Base-by-base conservation (phyloP, 2,329 filamentous ascomycete genomes). In the Pseudogymnoascus sp. region DNA sequence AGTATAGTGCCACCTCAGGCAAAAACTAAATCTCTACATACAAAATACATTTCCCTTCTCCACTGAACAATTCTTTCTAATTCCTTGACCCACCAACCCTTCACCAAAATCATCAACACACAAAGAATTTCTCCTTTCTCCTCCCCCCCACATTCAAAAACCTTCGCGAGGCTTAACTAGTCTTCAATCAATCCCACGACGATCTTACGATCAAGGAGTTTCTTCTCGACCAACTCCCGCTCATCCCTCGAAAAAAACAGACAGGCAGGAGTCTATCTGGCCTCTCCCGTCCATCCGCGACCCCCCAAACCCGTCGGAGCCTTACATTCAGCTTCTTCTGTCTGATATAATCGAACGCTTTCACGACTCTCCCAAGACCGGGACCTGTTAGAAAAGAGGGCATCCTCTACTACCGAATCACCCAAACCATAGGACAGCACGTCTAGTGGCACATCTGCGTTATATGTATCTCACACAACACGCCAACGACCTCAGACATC, bases 401-500 rank as follows among this genome's bases (percentile, higher is more conserved):
- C 60, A 55, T 55, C 60, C 38, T 63, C 63, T 68, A 68, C 67
- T 65, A 65, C 62, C 41, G 64, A 60, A 55, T 51, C 61, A 44
- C 63, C 41, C 33, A 65, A 66, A 67, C 72, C 69, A 71, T 64
- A 66, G 66, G 68, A 70, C 69, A 69, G 65, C 69, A 68, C 58
- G 69, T 70, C 64, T 65, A 70, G 65, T 63, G 68, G 72, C 69
- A 73, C 67, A 73, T 21, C 69, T 73, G 72, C 68, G 70, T 72
- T 74, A 70, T 73, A 74, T 74, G 72, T 74, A 74, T 74, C 71
- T 73, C 71, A 72, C 68, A 71, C 71, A 71, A 87, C 77, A 83
- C 75, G 85, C 85, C 86, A 86, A 90, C 89, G 87, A 91, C 87
- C 92, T 91, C 87, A 90, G 88, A 90, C 88, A 93, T 88, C 87